These are phyloP conservation scores for Capsicum baccatum DNA, from an alignment of 257 asterid species.

Conservation along the genomic window DNA sequence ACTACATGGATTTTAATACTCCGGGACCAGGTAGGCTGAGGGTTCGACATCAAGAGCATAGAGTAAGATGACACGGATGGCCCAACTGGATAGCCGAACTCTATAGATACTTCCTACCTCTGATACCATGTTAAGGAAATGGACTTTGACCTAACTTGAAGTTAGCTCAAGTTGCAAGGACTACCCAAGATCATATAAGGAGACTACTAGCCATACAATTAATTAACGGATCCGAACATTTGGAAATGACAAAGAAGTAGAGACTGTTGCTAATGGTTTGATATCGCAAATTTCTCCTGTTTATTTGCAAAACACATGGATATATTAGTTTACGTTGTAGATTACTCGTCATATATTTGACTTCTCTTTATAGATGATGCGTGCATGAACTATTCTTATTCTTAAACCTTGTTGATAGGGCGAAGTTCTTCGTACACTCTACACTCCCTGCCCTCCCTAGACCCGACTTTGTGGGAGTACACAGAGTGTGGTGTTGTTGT, in stretches of 20 bases:
- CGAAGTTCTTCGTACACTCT: too few species aligned
- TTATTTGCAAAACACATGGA: not conserved
- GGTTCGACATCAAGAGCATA: not conserved
- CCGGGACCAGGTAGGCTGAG: too few species aligned
- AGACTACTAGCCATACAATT: not conserved
- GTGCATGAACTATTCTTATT: not conserved
- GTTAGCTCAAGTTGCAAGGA: not conserved
- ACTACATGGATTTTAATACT: not conserved
- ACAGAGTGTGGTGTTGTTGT: too few species aligned
- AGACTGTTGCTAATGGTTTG: not conserved
- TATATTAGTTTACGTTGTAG: not conserved
- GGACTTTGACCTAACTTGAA: not conserved
- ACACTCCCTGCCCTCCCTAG: too few species aligned
- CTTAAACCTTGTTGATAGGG: not conserved
- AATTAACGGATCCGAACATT: not conserved
- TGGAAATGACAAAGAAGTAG: not conserved
- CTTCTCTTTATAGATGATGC: not conserved
- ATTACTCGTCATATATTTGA: not conserved
- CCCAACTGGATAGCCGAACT: not conserved
- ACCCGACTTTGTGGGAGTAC: too few species aligned
- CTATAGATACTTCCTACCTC: not conserved
- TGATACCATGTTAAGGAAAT: not conserved
- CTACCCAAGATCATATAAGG: not conserved
- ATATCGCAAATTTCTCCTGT: not conserved
- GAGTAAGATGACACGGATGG: not conserved